phyloP scores from a whole-genome alignment of 1,139 yeast species.

The Saccharomyces hybrid region DNA sequence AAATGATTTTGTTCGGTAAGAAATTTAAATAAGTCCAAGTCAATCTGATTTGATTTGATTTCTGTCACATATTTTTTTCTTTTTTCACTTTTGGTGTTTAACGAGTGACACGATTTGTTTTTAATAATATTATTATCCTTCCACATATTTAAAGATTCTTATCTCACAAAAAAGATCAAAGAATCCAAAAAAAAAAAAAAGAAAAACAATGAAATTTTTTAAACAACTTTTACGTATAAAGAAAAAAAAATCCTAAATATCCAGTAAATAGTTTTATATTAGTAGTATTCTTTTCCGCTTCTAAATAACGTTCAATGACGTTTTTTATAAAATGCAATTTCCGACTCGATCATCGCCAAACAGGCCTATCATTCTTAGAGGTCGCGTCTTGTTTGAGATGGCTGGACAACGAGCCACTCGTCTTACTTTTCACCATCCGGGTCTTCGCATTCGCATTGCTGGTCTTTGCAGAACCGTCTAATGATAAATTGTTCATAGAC shows the following conservation, averaged over 20 bases:
- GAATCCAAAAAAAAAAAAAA: neutral
- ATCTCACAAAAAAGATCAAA: neutral
- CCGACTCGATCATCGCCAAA: neutral
- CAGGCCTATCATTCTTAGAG: neutral
- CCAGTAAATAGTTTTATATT: conserved; percentile 1
- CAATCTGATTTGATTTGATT: neutral
- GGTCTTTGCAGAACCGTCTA: neutral
- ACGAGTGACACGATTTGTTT: neutral
- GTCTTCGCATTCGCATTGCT: neutral
- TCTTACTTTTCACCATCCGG: conserved; percentile 3
- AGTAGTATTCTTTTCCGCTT: conserved; percentile 1
- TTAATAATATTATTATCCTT: conserved; percentile 1
- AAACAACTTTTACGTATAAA: neutral
- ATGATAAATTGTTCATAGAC: conserved; percentile 8
- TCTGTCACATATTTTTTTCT: neutral
- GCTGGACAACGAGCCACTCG: conserved; percentile 5
- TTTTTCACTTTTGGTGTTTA: neutral
- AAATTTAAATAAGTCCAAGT: conserved; percentile 43
- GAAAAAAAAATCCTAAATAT: neutral
- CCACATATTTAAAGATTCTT: conserved; percentile 1
- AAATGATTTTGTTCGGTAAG: conserved; percentile 64
- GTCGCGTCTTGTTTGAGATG: conserved; percentile 4
- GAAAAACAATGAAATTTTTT: neutral
- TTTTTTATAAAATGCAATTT: neutral
- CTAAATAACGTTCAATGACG: neutral